These are phyloP conservation scores for Pythium sp. DNA, from an alignment of 352 stramenopile genomes.

Conservation along the genomic window DNA sequence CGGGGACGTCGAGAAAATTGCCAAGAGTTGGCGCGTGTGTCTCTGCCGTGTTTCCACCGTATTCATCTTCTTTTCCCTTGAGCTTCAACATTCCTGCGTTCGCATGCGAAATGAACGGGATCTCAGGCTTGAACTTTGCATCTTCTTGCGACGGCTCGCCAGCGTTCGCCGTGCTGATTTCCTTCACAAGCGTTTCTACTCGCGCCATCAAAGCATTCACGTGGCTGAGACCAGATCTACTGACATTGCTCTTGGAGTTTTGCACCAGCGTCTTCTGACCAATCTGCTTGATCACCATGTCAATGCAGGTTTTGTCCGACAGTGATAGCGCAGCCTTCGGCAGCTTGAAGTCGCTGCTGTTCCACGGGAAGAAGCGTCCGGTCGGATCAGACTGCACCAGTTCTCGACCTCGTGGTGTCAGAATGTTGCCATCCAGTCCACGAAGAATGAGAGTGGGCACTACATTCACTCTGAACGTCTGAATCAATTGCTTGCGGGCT, in stretches of 20 bases:
- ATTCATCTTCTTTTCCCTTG: constrained; percentile 62
- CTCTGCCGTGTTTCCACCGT: constrained; percentile 74
- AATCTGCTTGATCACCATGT: constrained; percentile 71
- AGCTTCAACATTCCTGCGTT: constrained; percentile 62
- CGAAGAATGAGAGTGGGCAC: constrained; percentile 67
- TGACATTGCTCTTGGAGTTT: constrained; percentile 40
- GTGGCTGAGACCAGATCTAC: constrained; percentile 30
- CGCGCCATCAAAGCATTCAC: constrained; percentile 56
- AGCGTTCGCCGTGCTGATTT: constrained; percentile 22
- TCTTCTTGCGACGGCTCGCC: constrained; percentile 16
- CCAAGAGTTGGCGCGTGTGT: constrained; percentile 58
- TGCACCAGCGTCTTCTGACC: constrained; percentile 71
- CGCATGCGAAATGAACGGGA: constrained; percentile 49
- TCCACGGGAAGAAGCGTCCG: constrained; percentile 68
- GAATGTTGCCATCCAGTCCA: constrained; percentile 43
- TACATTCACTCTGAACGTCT: constrained; percentile 56
- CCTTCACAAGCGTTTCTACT: constrained; percentile 44
- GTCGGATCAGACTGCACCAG: constrained; percentile 61
- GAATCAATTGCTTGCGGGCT: constrained; percentile 61
- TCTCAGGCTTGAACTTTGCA: constrained; percentile 31
- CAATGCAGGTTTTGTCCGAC: constrained; percentile 62
- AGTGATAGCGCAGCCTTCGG: constrained; percentile 45
- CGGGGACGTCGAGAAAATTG: constrained; percentile 85
- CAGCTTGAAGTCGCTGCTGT: constrained; percentile 44
- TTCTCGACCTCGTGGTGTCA: constrained; percentile 72